Evolutionary conservation across 2,329 filamentous ascomycete species (phyloP), one percentile per base, ranked within the genome.

Genomic region (Stemphylium beticola): DNA sequence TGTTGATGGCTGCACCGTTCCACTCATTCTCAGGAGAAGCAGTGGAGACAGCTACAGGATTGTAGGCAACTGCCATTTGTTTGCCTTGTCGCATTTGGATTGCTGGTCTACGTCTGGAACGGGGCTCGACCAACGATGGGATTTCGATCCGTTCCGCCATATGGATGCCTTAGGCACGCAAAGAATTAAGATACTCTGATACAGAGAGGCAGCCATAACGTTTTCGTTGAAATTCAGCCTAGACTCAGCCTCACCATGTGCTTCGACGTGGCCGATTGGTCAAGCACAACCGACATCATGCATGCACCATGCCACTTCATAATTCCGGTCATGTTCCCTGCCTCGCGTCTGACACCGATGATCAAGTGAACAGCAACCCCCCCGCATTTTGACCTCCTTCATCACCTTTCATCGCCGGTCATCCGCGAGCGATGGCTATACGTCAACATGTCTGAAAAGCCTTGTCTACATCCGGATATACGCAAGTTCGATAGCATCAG

Each of bases 391-490:
- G 26, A 29, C 8, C 26, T 29, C 11, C 26, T 29, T 29, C 26
- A 29, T 29, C 26, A 29, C 11, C 26, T 29, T 29, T 29, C 9
- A 29, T 3, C 10, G 26, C 26, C 20, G 6, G 26, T n/a, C 10
- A 12, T 10, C 18, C 9, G 26, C 26, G 14, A n/a, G 37, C 4
- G 2, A 20, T 2, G 10, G 9, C 37, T 12, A 14, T 14, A 4
- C 8, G n/a, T 15, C 45, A 40, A 9, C 11, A 52, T 49, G 48
- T 11, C 34, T 29, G 42, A 20, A 18, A 4, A 4, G 2, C 4
- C 31, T 9, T 62, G 59, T 39, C 32, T 39, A n/a, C 59, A 64
- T 26, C 31, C 44, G 6, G 60, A 64, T 47, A 14, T 61, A 11
- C 53, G 55, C 14, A 44, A 46, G 4, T 64, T 62, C 24, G 61